Percentiles rank a stretch among this genome's conserved stretches.
Evolutionary conservation across 176 grass and related monocot species (phyloP).

Genomic region (Pontederia paniculata): DNA sequence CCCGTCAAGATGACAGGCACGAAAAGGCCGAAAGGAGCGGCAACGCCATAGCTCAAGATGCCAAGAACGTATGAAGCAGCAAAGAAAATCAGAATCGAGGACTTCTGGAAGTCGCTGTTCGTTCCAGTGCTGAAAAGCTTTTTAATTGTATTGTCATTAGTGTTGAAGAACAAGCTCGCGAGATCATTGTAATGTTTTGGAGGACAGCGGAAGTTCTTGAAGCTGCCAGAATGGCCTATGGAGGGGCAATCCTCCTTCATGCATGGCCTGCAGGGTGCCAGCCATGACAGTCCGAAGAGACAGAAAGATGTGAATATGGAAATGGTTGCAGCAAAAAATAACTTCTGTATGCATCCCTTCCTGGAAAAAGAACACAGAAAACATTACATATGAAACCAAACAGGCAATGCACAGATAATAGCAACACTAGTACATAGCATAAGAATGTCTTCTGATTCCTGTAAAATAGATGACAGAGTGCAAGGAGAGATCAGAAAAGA

Average conservation of each 20-base stretch:
- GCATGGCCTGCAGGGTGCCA: neutral
- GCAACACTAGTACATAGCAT: neutral
- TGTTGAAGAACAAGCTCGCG: slow-evolving; percentile 4
- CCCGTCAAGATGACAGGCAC: slow-evolving; percentile 1
- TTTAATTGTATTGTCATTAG: neutral
- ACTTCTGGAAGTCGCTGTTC: neutral
- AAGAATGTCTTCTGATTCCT: no score
- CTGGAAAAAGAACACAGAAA: neutral
- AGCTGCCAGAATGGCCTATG: neutral
- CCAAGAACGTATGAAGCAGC: neutral
- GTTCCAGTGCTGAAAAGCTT: neutral
- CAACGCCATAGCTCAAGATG: neutral
- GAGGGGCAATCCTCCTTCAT: neutral
- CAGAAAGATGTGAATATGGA: neutral
- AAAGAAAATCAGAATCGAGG: neutral
- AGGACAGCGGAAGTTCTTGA: neutral
- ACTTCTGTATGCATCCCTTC: neutral
- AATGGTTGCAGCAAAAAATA: neutral
- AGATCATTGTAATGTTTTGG: neutral
- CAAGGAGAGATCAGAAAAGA: no score
- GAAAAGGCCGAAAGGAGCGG: neutral
- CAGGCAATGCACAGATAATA: neutral
- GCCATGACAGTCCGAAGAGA: neutral
- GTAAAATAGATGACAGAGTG: no score
- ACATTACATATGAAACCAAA: neutral